Percentiles rank a stretch among this genome's conserved stretches.
Conservation (phyloP, 768 basidiomycete genomes). For the Russula sp. region DNA sequence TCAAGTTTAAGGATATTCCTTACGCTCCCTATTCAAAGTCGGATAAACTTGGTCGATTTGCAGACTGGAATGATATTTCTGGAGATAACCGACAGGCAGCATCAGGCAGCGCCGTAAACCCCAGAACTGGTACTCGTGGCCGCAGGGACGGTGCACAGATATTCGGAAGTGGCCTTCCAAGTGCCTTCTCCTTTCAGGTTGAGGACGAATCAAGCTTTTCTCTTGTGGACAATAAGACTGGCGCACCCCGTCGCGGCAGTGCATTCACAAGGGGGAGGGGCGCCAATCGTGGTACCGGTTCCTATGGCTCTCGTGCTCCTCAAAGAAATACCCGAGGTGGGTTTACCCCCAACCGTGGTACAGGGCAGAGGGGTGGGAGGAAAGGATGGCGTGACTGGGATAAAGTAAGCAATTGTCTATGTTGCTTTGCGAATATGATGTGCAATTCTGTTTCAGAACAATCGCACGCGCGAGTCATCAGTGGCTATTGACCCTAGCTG, state of each 20-base stretch:
- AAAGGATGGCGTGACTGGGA: conserved; percentile 93
- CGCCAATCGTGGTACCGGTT: conserved; percentile 32
- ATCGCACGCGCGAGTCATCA: conserved; percentile 85
- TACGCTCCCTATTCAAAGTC: conserved; percentile 99
- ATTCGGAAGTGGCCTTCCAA: conserved; percentile 85
- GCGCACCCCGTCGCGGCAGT: conserved; percentile 65
- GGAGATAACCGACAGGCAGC: conserved; percentile 55
- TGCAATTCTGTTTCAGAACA: conserved; percentile 42
- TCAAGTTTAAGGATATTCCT: conserved; percentile 98
- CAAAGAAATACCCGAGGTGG: conserved; percentile 41
- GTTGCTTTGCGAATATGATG: neutral
- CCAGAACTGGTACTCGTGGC: conserved; percentile 44
- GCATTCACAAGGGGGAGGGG: conserved; percentile 51
- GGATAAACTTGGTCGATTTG: conserved; percentile 95
- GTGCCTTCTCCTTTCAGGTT: conserved; percentile 93
- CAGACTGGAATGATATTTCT: conserved; percentile 90
- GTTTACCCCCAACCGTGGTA: conserved; percentile 39
- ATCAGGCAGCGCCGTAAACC: conserved; percentile 39
- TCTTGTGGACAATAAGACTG: conserved; percentile 84
- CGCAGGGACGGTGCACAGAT: conserved; percentile 76
- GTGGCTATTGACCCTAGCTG: conserved; percentile 90
- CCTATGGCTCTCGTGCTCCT: conserved; percentile 39
- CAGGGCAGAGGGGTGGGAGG: conserved; percentile 50
- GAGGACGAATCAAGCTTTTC: conserved; percentile 98
- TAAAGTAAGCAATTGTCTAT: conserved; percentile 48